These are phyloP conservation scores for Oryza glumipatula DNA, from an alignment of 176 grass and related monocot genomes.

Conservation along the genomic window DNA sequence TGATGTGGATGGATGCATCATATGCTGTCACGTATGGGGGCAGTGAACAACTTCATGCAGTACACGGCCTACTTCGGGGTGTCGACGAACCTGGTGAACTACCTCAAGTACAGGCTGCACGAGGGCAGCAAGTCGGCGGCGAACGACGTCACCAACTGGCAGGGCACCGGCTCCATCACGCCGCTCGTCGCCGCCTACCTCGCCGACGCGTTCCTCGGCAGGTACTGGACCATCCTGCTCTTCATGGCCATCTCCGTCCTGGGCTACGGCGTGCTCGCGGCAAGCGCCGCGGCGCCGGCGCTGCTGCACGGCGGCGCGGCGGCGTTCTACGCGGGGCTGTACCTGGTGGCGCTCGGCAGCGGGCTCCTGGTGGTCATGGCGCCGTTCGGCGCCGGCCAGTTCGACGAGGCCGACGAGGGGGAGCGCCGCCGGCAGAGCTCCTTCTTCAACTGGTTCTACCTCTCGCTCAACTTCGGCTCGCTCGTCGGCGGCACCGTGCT, in stretches of 20 bases:
- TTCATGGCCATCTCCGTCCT: conserved; percentile 42
- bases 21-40: background rate
- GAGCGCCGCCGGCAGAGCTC: conserved; percentile 54
- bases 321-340: conserved; percentile 52
- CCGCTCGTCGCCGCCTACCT: conserved; percentile 57
- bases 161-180: conserved; percentile 45
- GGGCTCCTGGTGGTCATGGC: conserved; percentile 39
- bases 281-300: conserved; percentile 37
- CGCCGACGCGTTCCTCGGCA: conserved; percentile 58
- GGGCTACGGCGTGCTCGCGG: conserved; percentile 42
- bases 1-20: background rate
- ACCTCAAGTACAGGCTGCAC: conserved; percentile 47
- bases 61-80: conserved; percentile 38
- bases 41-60: conserved; percentile 46
- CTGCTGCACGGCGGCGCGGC: background rate
- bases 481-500: conserved; percentile 53
- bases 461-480: conserved; percentile 48
- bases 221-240: conserved; percentile 60
- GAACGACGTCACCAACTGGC: conserved; percentile 59
- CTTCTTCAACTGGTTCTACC: conserved; percentile 76
- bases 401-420: conserved; percentile 44
- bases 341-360: conserved; percentile 52
- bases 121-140: conserved; percentile 53
- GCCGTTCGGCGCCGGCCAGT: conserved; percentile 61
- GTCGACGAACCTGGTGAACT: conserved; percentile 66